Evolutionary conservation across 2,329 filamentous ascomycete genomes (phyloP).

Genomic region (Fusarium camptoceras): DNA sequence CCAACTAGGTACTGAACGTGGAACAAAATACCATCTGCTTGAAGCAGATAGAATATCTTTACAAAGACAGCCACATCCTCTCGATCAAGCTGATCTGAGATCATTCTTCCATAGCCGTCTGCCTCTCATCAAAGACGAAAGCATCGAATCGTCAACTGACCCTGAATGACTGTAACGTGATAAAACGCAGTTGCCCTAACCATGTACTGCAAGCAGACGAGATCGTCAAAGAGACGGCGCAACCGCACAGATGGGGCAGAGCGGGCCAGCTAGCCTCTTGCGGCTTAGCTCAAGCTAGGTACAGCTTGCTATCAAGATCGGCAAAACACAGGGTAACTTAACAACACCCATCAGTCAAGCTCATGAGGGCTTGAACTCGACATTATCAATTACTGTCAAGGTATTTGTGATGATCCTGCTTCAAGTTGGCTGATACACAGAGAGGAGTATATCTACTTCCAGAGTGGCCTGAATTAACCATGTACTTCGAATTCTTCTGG

Average conservation of each 20-base stretch:
- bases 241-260: slow-evolving; percentile 45
- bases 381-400: neutral
- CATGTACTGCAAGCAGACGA: slow-evolving; percentile 41
- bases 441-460: neutral
- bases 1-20: neutral
- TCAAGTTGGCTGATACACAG: no score
- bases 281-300: slow-evolving; percentile 17
- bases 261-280: slow-evolving; percentile 24
- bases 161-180: slow-evolving; percentile 30
- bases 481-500: neutral
- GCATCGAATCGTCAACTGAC: neutral
- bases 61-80: neutral
- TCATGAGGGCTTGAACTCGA: neutral
- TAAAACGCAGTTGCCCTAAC: slow-evolving; percentile 38
- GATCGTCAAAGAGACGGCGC: slow-evolving; percentile 42
- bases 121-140: neutral
- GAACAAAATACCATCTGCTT: neutral
- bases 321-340: neutral
- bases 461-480: rapidly evolving
- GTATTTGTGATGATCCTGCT: neutral
- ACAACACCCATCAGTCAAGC: neutral
- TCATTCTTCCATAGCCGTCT: neutral
- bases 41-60: neutral
- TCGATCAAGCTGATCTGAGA: neutral
- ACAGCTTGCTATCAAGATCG: slow-evolving; percentile 17